Evolutionary conservation across 352 stramenopile species (phyloP), one percentile per base, ranked within the genome.

Genomic region (Phytophthora uliginosa): DNA sequence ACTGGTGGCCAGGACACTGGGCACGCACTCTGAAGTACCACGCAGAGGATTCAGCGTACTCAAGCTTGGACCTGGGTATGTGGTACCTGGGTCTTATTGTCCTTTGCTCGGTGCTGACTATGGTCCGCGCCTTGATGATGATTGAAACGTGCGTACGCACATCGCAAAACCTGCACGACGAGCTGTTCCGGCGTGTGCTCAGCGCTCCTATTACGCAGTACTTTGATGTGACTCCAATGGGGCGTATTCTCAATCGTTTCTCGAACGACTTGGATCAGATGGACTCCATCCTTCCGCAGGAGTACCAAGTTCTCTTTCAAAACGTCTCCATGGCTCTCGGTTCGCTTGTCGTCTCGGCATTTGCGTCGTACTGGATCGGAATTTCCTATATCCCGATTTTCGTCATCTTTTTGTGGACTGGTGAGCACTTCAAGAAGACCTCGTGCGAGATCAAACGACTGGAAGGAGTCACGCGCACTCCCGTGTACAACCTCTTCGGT

Each of bases 401-500:
- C 8, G 24, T 76, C 34, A 55, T 92, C n/a, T 94, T 91, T 48
- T 65, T 80, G 10, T 55, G 74, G 22, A 75, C 76, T n/a, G 81
- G 85, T 3, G 87, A 94, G 33, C 98, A 98, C 60, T 98, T 97
- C 76, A 89, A 97, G 55, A 77, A 79, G 55, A 89, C 78, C 7
- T 83, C 87, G 69, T 71, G 82, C 9, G 96, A 98, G 66, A 73
- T 99, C 24, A 98, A 99, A 82, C 84, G 97, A 10, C 82, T 99
- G n/a, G 97, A 99, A 72, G 92, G 90, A 7, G 74, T 98, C 51
- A 85, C 78, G 22, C 72, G 79, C 12, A 83, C 89, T 33, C 97
- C 97, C 12, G 90, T 99, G 24, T 99, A 98, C 83, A 89, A 89
- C 13, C 78, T 98, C 34, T 90, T 99, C 47, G 80, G 82, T 10